Conservation (phyloP, 2,329 filamentous ascomycete genomes). For the Cordyceps fumosorosea region DNA sequence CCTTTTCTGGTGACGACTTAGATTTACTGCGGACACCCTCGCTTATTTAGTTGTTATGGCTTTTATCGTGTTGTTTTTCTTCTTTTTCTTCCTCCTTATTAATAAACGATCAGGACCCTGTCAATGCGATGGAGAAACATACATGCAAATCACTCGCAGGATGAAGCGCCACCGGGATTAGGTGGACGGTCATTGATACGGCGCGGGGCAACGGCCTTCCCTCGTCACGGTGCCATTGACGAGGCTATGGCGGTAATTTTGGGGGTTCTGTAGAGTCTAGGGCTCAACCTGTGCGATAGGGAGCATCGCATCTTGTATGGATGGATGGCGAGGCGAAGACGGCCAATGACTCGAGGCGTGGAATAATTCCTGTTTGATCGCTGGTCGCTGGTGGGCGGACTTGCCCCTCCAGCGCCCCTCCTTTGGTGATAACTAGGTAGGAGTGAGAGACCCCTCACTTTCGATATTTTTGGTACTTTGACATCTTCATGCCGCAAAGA, state of each 20-base stretch:
- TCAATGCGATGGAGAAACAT: slow-evolving; percentile 1
- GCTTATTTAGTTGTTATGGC: neutral
- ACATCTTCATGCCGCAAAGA: neutral
- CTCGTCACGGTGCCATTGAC: neutral
- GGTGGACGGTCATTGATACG: neutral
- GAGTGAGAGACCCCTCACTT: neutral
- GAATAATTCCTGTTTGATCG: neutral
- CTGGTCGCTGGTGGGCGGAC: neutral
- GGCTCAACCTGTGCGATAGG: neutral
- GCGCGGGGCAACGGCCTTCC: neutral
- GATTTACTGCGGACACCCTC: slow-evolving; percentile 7
- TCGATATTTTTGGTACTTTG: neutral
- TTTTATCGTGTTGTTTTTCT: too few species aligned
- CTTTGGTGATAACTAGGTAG: neutral
- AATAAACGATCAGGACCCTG: neutral
- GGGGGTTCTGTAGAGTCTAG: neutral
- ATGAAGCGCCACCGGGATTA: neutral
- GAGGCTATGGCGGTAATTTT: neutral
- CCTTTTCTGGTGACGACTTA: neutral
- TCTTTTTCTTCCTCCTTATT: neutral
- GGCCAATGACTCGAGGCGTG: neutral
- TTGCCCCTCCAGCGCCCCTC: neutral
- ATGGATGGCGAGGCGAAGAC: neutral
- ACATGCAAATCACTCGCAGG: neutral
- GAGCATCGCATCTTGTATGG: neutral